phyloP scores from a whole-genome alignment of 768 basidiomycete genomes.

The Leccinum rimulosum region DNA sequence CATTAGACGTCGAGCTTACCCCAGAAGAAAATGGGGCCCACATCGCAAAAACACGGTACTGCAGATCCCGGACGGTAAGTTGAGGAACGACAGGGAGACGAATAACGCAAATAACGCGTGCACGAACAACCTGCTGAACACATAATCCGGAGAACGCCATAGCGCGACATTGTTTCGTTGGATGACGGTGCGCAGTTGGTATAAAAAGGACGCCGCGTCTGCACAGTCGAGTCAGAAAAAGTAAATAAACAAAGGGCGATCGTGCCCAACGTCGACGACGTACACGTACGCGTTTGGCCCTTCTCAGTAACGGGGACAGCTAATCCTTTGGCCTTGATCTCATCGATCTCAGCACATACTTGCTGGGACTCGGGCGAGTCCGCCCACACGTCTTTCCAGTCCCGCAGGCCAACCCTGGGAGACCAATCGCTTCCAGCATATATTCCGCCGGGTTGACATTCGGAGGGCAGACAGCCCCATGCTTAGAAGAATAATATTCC shows the following conservation, averaged over 20 bases:
- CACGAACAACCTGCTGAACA: conserved; percentile 79
- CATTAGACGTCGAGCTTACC: neutral
- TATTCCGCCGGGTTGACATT: conserved; percentile 80
- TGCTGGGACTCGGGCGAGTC: conserved; percentile 59
- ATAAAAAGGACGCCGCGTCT: conserved; percentile 76
- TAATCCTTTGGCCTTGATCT: conserved; percentile 48
- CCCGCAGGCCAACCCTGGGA: conserved; percentile 67
- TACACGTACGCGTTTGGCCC: conserved; percentile 47
- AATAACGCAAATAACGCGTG: conserved; percentile 68
- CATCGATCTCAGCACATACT: conserved; percentile 42
- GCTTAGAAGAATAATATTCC: conserved; percentile 64
- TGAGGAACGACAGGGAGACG: conserved; percentile 77
- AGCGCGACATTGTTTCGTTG: conserved; percentile 65
- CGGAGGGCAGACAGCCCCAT: conserved; percentile 69
- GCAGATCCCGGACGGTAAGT: conserved; percentile 64
- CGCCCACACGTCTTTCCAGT: conserved; percentile 87
- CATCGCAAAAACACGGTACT: conserved; percentile 82
- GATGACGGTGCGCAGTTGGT: conserved; percentile 70
- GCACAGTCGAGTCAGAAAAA: neutral
- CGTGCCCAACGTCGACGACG: conserved; percentile 10
- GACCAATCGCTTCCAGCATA: conserved; percentile 85
- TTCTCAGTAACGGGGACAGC: conserved; percentile 40
- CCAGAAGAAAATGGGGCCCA: conserved; percentile 31
- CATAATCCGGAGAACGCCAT: conserved; percentile 84
- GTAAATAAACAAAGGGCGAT: neutral